Conservation (phyloP, 306 rosid genomes). For the Hylodesmum podocarpum region DNA sequence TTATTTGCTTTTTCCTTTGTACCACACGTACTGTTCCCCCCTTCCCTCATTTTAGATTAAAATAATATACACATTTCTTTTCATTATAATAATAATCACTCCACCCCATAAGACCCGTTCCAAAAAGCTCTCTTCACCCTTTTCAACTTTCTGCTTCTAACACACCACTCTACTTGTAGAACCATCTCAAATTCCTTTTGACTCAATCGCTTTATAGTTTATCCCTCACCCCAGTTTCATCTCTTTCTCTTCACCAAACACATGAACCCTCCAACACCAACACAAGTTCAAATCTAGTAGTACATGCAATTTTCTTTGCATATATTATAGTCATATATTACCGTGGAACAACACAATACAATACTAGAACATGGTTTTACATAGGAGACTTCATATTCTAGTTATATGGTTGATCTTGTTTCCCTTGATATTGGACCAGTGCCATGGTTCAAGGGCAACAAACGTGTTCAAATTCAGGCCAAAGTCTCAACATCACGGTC, state of each 20-base stretch:
- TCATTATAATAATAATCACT: slow-evolving; percentile 42
- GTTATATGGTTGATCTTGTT: slow-evolving; percentile 48
- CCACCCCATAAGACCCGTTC: slow-evolving; percentile 58
- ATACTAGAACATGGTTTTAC: slow-evolving; percentile 56
- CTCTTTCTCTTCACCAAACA: slow-evolving; percentile 19
- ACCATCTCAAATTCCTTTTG: slow-evolving; percentile 50
- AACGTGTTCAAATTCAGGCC: slow-evolving; percentile 61
- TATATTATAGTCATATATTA: slow-evolving; percentile 22
- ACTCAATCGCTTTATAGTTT: slow-evolving; percentile 32
- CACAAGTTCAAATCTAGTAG: neutral
- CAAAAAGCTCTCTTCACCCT: slow-evolving; percentile 52
- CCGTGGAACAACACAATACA: neutral
- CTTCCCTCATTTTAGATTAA: neutral
- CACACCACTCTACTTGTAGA: slow-evolving; percentile 49
- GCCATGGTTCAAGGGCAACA: slow-evolving; percentile 54
- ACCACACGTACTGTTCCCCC: slow-evolving; percentile 25
- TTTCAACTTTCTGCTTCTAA: slow-evolving; percentile 67
- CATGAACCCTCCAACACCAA: neutral
- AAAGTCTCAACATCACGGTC: slow-evolving; percentile 54
- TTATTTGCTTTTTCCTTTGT: neutral
- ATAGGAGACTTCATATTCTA: slow-evolving; percentile 39
- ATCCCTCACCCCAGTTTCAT: neutral
- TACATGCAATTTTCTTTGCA: slow-evolving; percentile 1
- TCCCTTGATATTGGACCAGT: slow-evolving; percentile 42
- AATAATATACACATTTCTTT: neutral